Evolutionary conservation across 2,329 filamentous ascomycete species (phyloP), one percentile per base, ranked within the genome.

Genomic region (Pezicula neosporulosa): DNA sequence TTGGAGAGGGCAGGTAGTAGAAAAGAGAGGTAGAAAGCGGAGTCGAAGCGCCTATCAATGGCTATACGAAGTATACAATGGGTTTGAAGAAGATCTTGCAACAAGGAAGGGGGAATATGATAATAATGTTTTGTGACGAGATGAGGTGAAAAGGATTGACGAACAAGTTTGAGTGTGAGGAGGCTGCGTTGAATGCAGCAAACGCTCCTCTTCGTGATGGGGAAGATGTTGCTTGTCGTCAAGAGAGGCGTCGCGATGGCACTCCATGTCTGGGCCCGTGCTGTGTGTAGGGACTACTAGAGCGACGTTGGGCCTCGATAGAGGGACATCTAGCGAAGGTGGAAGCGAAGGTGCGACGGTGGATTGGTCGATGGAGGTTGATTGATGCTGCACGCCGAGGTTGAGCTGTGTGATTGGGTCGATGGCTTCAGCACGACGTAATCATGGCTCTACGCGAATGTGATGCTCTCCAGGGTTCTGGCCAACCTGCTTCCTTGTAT

Each of bases 101-200:
- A 50, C 49, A 41, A 47, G 37, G 47, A 51, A 44, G 44, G 52
- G 44, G 46, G 49, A 52, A 52, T 47, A 54, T 50, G 52, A 56
- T 58, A 50, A 54, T 49, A 39, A 53, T 42, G 42, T 13, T 16
- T 16, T 39, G n/a, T 39, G 37, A 16, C 9, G 30, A 39, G 37
- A 39, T 39, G 37, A 39, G 27, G 42, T 28, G 41, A 36, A 48
- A 44, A 48, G 27, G 55, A 60, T 61, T 48, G 59, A 67, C 65
- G 62, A 67, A 67, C 65, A 64, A 60, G 60, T 61, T 64, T 59
- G 60, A 58, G 50, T 50, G 52, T 48, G 48, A 52, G 47, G 35
- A 35, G 38, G 36, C 42, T 49, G 44, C 47, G 55, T 44, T 50
- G 41, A n/a, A 13, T 30, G 52, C 46, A 48, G 47, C 27, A 51